A percentile compares a stretch with the other conserved stretches of the same genome.
These are phyloP conservation scores for Murraya koenigii DNA, from an alignment of 345 rosid genomes.

Conservation along the genomic window DNA sequence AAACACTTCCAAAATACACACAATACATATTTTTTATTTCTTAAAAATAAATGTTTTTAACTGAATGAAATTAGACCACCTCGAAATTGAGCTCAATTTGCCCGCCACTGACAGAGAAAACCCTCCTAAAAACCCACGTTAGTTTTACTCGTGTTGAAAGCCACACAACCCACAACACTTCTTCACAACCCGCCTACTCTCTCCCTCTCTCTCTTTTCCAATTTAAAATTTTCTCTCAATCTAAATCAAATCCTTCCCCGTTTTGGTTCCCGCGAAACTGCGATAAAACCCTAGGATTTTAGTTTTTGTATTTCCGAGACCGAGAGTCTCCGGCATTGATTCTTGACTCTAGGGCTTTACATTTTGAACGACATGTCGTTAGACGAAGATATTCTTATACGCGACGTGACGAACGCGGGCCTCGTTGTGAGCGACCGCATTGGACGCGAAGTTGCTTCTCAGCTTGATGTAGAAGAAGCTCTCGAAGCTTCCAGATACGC, in stretches of 20 bases:
- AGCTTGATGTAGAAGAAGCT: constrained; percentile 88
- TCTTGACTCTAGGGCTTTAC: constrained; percentile 11
- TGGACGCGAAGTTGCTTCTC: constrained; percentile 75
- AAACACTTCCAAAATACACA: no score
- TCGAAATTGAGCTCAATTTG: neutral
- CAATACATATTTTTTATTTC: no score
- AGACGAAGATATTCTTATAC: constrained; percentile 78
- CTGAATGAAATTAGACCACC: no score
- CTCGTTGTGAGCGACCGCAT: constrained; percentile 71
- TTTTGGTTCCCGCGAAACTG: constrained; percentile 19
- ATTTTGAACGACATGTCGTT: constrained; percentile 46
- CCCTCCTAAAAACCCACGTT: constrained; percentile 21
- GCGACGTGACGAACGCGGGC: constrained; percentile 86
- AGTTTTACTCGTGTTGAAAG: neutral
- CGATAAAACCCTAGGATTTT: constrained; percentile 18
- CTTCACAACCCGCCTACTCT: neutral
- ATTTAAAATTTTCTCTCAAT: constrained; percentile 3
- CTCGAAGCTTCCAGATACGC: constrained; percentile 90
- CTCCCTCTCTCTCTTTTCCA: constrained; percentile 1
- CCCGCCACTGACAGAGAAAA: constrained; percentile 17
- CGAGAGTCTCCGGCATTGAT: constrained; percentile 17
- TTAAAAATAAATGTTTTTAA: no score
- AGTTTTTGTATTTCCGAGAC: neutral
- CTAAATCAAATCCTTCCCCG: neutral
- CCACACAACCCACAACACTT: neutral